Conservation (phyloP, 768 basidiomycete species). For the Vishniacozyma victoriae region DNA sequence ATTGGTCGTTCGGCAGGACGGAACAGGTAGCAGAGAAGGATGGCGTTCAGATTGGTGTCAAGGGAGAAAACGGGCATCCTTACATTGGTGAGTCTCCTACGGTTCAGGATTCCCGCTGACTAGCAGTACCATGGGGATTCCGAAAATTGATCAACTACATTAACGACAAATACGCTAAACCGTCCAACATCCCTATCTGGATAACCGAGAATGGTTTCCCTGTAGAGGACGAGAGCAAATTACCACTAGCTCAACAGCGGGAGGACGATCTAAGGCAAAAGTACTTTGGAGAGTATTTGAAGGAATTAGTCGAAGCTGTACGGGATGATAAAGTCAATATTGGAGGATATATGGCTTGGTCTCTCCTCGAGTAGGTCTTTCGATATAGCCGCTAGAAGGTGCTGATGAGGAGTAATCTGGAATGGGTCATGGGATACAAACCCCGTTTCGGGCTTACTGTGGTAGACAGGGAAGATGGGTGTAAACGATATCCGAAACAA, state of each 20-base stretch:
- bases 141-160: constrained; percentile 16
- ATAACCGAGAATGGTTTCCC: constrained; percentile 19
- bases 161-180: constrained; percentile 5
- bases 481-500: constrained; percentile 18
- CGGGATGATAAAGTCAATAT: constrained; percentile 6
- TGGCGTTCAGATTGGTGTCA: constrained; percentile 4
- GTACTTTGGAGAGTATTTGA: constrained; percentile 18
- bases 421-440: constrained; percentile 6
- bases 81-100: background rate
- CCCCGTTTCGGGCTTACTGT: constrained; percentile 16
- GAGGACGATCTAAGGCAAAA: constrained; percentile 9
- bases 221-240: constrained; percentile 8
- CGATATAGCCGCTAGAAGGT: background rate
- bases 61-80: constrained; percentile 8
- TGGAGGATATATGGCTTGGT: constrained; percentile 19
- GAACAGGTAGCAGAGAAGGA: constrained; percentile 8
- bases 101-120: background rate
- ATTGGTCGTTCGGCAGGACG: constrained; percentile 1
- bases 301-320: constrained; percentile 9
- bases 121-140: constrained; percentile 22
- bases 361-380: constrained; percentile 2
- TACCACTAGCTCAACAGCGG: constrained; percentile 6
- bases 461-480: constrained; percentile 11
- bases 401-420: constrained; percentile 1
- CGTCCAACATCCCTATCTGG: constrained; percentile 3